Conservation (phyloP, 78 protist genomes). For the Andalucia godoyi region DNA sequence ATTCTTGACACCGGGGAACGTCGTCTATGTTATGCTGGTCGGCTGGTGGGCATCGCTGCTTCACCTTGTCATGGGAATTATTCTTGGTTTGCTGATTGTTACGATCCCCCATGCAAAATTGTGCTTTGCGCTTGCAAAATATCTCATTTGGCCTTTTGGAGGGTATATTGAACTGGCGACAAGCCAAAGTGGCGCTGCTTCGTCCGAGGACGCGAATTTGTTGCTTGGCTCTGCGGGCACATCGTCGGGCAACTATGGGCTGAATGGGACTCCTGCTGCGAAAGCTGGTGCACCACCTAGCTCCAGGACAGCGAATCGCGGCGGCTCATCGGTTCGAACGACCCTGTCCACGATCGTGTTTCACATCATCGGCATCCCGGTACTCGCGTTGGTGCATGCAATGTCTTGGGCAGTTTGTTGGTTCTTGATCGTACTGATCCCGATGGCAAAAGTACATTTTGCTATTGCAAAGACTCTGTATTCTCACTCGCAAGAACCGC, state of each 20-base stretch:
- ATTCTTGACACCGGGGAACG: not conserved
- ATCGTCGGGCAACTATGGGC: not conserved
- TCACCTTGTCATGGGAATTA: not conserved
- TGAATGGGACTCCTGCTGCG: no score
- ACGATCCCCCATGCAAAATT: not conserved
- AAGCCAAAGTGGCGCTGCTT: no score
- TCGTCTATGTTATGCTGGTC: not conserved
- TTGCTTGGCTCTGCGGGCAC: not conserved
- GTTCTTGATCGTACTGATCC: conserved; percentile 47
- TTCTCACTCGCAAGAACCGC: no score
- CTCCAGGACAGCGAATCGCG: not conserved
- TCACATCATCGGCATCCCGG: not conserved
- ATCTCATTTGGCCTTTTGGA: not conserved
- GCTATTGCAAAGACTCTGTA: not conserved
- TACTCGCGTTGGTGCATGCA: conserved; percentile 1
- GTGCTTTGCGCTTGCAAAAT: not conserved
- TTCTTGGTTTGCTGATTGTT: not conserved
- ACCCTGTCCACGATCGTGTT: not conserved
- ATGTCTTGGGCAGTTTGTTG: conserved; percentile 4
- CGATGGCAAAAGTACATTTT: conserved; percentile 39
- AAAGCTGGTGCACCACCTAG: not conserved
- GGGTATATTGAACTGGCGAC: no score
- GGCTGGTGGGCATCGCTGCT: conserved; percentile 26
- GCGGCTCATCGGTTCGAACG: not conserved
- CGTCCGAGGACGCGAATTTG: not conserved